A percentile compares a stretch with the other conserved stretches of the same genome.
These are phyloP conservation scores for Phytophthora citrophthora DNA, from an alignment of 352 stramenopile species.

Conservation along the genomic window DNA sequence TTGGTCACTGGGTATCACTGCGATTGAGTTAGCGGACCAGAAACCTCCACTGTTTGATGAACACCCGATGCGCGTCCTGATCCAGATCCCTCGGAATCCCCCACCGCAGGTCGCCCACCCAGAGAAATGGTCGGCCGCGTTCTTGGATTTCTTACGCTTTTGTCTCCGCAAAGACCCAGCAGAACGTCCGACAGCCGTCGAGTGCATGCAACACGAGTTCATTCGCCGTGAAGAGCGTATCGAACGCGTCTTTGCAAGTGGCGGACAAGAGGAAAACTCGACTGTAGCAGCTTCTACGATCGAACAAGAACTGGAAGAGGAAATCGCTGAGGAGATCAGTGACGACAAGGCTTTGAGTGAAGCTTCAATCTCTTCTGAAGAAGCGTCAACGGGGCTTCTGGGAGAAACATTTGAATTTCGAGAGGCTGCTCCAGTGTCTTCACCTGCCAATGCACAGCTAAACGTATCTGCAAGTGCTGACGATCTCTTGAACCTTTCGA, in stretches of 20 bases:
- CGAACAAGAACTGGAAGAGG: conserved; percentile 35
- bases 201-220: conserved; percentile 93
- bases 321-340: conserved; percentile 49
- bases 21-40: conserved; percentile 92
- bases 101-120: conserved; percentile 80
- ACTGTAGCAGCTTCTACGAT: conserved; percentile 8
- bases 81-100: conserved; percentile 82
- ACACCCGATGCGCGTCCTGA: conserved; percentile 86
- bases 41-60: conserved; percentile 92
- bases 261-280: conserved; percentile 4
- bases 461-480: conserved; percentile 19
- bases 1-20: conserved; percentile 91
- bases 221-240: conserved; percentile 56
- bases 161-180: conserved; percentile 78
- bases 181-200: conserved; percentile 80
- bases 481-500: conserved; percentile 42
- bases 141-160: conserved; percentile 88
- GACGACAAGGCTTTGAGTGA: conserved; percentile 19
- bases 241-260: conserved; percentile 41
- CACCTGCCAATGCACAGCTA: neutral
- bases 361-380: conserved; percentile 20
- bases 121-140: conserved; percentile 73
- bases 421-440: neutral
- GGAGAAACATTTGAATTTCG: conserved; percentile 31
- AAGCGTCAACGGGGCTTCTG: conserved; percentile 21